Base-by-base conservation (phyloP, 1,284 basidiomycete genomes). In the Coniferiporia sulphurascens region DNA sequence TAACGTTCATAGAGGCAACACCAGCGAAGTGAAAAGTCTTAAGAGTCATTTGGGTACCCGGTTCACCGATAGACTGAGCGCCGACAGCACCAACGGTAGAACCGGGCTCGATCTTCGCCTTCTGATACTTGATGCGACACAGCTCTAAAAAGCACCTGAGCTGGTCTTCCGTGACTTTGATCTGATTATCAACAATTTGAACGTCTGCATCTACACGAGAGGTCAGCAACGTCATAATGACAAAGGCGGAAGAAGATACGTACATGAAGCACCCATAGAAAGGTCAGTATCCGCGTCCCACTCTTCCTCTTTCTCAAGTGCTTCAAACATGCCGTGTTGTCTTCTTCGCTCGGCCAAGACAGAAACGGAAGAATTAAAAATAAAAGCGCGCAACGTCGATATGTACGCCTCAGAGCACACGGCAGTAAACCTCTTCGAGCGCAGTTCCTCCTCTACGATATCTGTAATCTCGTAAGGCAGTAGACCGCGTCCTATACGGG, bases 21-120 rank as follows among this genome's bases (percentile, higher is more conserved):
- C 97, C 97, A 69, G 97, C 97, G 76, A 99, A 99, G 80, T 99
- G 97, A 86, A 99, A 99, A 62, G 97, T 99, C 76, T 99, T 99
- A 65, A 99, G 75, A 6, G 97, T 99, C 97, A 99, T 99, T 71
- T 99, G 97, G 2, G 97, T 99, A 59, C 97, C 97, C 1, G 97
- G 97, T 74, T 99, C 97, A 71, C 97, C 97, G 65, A 99, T 99
- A 6, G 97, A 99, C 72, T 99, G 97, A 1, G 97, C 97, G 15
- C 97, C 97, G 50, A 99, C 94, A 15, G 97, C 97, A 54, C 97
- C 97, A 17, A 99, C 97, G 4, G 97, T 98, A 0, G 95, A 96
- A 15, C 93, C 93, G 53, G 95, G 95, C 73, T 98, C 95, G 65
- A 98, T 95, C 70, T 93, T 92, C 6, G 95, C 92, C 73, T 93